phyloP scores from a whole-genome alignment of 176 grass and related monocot species.

The Carex cristatella region DNA sequence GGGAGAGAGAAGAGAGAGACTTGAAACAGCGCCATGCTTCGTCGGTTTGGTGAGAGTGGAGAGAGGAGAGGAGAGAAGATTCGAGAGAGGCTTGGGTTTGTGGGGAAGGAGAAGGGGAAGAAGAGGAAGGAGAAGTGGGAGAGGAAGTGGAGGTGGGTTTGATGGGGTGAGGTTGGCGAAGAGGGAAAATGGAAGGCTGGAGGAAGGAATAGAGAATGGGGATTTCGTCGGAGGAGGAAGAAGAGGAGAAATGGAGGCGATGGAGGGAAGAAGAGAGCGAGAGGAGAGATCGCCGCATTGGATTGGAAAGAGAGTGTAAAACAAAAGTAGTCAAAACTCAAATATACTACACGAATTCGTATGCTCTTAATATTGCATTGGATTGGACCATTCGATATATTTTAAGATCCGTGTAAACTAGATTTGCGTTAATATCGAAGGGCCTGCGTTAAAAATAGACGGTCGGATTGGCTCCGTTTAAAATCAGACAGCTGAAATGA shows the following conservation, averaged over 20 bases:
- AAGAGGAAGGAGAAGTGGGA: not conserved
- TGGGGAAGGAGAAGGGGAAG: constrained; percentile 1
- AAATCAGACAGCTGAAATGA: too few relatives aligned
- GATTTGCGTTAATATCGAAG: too few relatives aligned
- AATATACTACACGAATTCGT: too few relatives aligned
- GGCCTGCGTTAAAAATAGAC: too few relatives aligned
- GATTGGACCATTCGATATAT: too few relatives aligned
- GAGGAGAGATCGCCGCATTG: constrained; percentile 17
- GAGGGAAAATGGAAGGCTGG: constrained; percentile 53
- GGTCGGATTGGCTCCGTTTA: too few relatives aligned
- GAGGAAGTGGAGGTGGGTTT: not conserved
- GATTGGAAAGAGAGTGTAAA: not conserved
- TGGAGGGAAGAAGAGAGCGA: not conserved
- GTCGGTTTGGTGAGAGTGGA: constrained; percentile 40
- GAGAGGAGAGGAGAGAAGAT: constrained; percentile 39
- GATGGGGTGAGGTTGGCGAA: constrained; percentile 40
- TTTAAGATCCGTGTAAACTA: too few relatives aligned
- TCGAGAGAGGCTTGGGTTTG: constrained; percentile 42
- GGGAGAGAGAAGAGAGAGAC: constrained; percentile 46
- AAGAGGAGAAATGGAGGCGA: constrained; percentile 20
- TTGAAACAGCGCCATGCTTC: constrained; percentile 86
- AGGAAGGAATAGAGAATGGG: constrained; percentile 91
- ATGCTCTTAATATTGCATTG: too few relatives aligned
- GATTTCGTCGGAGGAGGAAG: constrained; percentile 36
- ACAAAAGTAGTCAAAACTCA: not conserved